Conservation (phyloP, 1,284 basidiomycete species). For the Ganoderma leucocontextum region DNA sequence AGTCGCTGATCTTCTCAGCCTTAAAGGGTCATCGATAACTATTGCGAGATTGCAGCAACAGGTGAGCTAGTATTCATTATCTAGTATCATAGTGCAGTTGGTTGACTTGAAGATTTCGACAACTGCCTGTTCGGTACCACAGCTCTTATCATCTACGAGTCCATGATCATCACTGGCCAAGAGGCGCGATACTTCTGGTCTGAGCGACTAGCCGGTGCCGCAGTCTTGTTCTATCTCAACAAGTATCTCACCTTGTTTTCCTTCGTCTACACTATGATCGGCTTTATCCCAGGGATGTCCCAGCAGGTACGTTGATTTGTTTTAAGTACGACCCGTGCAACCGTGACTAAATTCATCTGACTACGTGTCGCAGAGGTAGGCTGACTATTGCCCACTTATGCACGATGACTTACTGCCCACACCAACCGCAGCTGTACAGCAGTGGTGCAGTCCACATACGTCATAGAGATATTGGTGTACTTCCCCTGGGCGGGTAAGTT, state of each 20-base stretch:
- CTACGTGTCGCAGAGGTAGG: not conserved
- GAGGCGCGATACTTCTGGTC: conserved; percentile 15
- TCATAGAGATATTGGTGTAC: conserved; percentile 8
- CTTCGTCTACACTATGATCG: conserved; percentile 3
- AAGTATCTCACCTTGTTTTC: conserved; percentile 11
- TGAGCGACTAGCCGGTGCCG: not conserved
- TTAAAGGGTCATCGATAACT: not conserved
- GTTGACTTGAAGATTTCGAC: not conserved
- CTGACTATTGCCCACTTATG: not conserved
- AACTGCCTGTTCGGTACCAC: not conserved
- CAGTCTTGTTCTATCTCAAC: conserved; percentile 15
- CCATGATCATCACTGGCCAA: conserved; percentile 1
- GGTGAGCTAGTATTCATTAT: not conserved
- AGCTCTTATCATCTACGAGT: conserved; percentile 17
- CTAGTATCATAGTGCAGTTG: not conserved
- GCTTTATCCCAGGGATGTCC: conserved; percentile 8
- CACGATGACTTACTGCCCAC: not conserved
- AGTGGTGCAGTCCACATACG: not conserved
- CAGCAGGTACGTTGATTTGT: not conserved
- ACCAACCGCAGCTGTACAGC: not conserved
- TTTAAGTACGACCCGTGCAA: no score
- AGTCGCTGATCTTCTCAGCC: not conserved
- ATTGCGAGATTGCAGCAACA: conserved; percentile 1
- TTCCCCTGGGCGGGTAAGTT: conserved; percentile 12
- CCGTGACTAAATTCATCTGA: no score